phyloP scores from a whole-genome alignment of 1,139 yeast genomes.

The Blastobotrys indianensis region DNA sequence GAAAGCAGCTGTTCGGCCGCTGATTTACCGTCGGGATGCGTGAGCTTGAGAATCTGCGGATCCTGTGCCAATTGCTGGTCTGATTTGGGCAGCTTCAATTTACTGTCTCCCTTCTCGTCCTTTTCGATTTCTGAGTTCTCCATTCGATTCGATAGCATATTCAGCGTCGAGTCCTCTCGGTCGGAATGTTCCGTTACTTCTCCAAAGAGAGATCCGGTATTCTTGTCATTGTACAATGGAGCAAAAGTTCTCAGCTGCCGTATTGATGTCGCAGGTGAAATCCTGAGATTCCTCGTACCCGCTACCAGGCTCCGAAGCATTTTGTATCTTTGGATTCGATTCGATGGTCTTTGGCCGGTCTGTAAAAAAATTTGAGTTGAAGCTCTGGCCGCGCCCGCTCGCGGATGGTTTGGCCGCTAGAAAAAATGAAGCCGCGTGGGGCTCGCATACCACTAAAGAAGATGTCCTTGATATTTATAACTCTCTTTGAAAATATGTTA shows the following conservation, averaged over 20 bases:
- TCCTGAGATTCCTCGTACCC: too few relatives aligned
- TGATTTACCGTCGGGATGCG: constrained; percentile 19
- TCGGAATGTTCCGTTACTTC: constrained; percentile 22
- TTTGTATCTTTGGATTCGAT: too few relatives aligned
- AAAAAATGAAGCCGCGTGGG: too few relatives aligned
- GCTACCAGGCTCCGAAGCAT: neutral
- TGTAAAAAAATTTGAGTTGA: too few relatives aligned
- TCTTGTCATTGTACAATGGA: constrained; percentile 4
- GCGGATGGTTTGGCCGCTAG: too few relatives aligned
- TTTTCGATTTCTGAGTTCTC: constrained; percentile 6
- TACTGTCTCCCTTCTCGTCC: constrained; percentile 9
- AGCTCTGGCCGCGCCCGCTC: too few relatives aligned
- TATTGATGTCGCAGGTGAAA: neutral
- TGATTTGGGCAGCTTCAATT: constrained; percentile 10
- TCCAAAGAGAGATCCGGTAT: constrained; percentile 22
- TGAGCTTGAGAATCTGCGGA: constrained; percentile 21
- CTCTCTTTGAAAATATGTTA: too few relatives aligned
- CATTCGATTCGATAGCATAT: constrained; percentile 16
- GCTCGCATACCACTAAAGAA: too few relatives aligned
- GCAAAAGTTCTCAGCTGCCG: constrained; percentile 1
- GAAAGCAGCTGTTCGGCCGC: constrained; percentile 48
- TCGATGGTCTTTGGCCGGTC: neutral
- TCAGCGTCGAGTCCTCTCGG: constrained; percentile 16
- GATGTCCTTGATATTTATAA: too few relatives aligned
- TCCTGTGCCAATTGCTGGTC: constrained; percentile 21